These are phyloP conservation scores for Datisca glomerata DNA, from an alignment of 306 rosid species.

Conservation along the genomic window DNA sequence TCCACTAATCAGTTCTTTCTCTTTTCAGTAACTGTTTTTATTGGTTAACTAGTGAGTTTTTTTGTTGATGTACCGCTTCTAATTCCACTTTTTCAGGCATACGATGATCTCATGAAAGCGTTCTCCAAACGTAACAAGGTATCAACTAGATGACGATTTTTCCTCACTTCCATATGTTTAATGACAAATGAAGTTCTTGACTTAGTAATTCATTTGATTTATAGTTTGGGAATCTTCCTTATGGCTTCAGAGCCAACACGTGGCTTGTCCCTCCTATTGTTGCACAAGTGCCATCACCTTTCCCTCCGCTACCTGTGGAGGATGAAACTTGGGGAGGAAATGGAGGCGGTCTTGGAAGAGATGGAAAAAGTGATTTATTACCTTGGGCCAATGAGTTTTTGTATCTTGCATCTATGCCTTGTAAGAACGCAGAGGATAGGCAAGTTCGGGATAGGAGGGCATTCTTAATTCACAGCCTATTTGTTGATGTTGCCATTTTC, in stretches of 20 bases:
- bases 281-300: conserved; percentile 51
- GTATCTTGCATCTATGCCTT: conserved; percentile 77
- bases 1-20: not conserved
- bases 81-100: conserved; percentile 53
- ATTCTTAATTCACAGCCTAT: conserved; percentile 87
- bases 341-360: conserved; percentile 90
- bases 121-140: conserved; percentile 91
- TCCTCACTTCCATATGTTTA: conserved; percentile 4
- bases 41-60: no score
- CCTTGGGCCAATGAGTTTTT: conserved; percentile 88
- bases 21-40: not conserved
- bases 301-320: conserved; percentile 76
- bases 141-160: conserved; percentile 1
- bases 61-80: not conserved
- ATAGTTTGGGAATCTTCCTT: conserved; percentile 97
- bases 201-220: conserved; percentile 10
- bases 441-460: conserved; percentile 90
- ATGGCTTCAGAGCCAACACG: conserved; percentile 88
- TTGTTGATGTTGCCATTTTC: conserved; percentile 81
- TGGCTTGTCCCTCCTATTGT: conserved; percentile 95
- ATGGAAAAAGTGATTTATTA: conserved; percentile 57
- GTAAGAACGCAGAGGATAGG: conserved; percentile 90
- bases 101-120: conserved; percentile 73
- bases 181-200: not conserved
- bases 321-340: conserved; percentile 94